phyloP scores from a whole-genome alignment of 2,329 filamentous ascomycete species.

The Aurifilum marmelostoma region DNA sequence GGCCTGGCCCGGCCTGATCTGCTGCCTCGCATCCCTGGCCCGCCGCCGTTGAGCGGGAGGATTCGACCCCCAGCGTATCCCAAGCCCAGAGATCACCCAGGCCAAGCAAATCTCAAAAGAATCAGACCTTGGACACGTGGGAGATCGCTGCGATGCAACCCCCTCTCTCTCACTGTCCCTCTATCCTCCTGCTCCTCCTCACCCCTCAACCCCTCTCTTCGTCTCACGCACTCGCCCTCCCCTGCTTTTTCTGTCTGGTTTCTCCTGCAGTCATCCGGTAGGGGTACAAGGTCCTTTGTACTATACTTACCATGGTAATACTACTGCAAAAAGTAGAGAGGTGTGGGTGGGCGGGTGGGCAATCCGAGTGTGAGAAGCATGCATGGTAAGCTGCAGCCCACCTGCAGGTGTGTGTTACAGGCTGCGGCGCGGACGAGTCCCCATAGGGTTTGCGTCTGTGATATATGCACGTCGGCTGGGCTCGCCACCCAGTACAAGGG shows the following conservation, averaged over 20 bases:
- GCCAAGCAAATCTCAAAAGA: not conserved
- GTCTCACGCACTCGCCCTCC: not conserved
- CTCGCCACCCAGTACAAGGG: constrained; percentile 2
- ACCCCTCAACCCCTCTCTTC: constrained; percentile 15
- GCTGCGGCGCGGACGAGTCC: constrained; percentile 22
- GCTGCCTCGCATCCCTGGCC: constrained; percentile 22
- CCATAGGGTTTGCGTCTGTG: not conserved
- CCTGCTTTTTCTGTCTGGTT: not conserved
- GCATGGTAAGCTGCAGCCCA: constrained; percentile 9
- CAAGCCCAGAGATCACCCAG: not conserved
- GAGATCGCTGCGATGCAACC: constrained; percentile 17
- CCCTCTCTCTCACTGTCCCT: not conserved
- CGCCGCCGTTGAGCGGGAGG: constrained; percentile 31
- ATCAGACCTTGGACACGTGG: constrained; percentile 14
- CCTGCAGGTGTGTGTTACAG: constrained; percentile 20
- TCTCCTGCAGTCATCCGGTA: constrained; percentile 3
- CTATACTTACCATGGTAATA: not conserved
- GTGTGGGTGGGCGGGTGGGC: not conserved
- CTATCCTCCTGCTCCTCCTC: constrained; percentile 7
- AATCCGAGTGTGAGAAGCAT: not conserved
- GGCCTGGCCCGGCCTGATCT: constrained; percentile 1
- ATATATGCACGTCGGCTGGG: constrained; percentile 5
- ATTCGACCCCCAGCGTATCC: constrained; percentile 26
- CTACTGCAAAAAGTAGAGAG: not conserved
- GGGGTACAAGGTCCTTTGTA: not conserved